A percentile compares a stretch with the other conserved stretches of the same genome.
Evolutionary conservation across 75 land plant species (phyloP).

Genomic region (Picea sitchensis): DNA sequence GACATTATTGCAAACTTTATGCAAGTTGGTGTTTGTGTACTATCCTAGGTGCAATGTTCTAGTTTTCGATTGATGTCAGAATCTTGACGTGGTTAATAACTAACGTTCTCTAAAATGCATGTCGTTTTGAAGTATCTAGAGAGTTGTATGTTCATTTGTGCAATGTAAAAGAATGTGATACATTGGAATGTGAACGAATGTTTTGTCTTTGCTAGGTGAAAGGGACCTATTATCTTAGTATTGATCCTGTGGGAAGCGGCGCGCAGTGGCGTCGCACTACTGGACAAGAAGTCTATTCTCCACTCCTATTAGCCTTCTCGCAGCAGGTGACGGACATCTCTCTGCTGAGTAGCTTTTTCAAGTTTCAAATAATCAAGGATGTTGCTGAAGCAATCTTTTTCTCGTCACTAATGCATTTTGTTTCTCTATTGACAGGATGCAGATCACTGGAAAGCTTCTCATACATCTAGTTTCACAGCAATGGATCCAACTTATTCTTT

Average conservation of each 20-base stretch:
- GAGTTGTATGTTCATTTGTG: neutral
- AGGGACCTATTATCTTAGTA: conserved; percentile 59
- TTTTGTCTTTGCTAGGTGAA: conserved; percentile 28
- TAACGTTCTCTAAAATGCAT: conserved; percentile 1
- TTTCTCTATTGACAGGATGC: conserved; percentile 20
- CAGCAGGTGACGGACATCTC: conserved; percentile 32
- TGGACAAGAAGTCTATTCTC: conserved; percentile 76
- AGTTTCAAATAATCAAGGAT: neutral
- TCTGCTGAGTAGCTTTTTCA: neutral
- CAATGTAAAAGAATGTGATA: neutral
- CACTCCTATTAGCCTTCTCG: conserved; percentile 62
- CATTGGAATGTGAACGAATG: neutral
- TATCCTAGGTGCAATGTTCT: neutral
- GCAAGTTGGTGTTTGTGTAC: neutral
- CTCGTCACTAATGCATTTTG: neutral
- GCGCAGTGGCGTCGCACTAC: conserved; percentile 59
- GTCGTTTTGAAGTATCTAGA: neutral
- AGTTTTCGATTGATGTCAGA: neutral
- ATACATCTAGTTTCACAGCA: conserved; percentile 16
- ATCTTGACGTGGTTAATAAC: neutral
- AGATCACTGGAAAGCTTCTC: conserved; percentile 38
- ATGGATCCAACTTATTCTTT: conserved; percentile 53
- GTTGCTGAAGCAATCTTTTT: neutral
- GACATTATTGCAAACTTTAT: neutral
- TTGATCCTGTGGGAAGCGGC: conserved; percentile 41